Evolutionary conservation across 805 yeast species (phyloP), one percentile per base, ranked within the genome.

Genomic region (Candida railenensis): DNA sequence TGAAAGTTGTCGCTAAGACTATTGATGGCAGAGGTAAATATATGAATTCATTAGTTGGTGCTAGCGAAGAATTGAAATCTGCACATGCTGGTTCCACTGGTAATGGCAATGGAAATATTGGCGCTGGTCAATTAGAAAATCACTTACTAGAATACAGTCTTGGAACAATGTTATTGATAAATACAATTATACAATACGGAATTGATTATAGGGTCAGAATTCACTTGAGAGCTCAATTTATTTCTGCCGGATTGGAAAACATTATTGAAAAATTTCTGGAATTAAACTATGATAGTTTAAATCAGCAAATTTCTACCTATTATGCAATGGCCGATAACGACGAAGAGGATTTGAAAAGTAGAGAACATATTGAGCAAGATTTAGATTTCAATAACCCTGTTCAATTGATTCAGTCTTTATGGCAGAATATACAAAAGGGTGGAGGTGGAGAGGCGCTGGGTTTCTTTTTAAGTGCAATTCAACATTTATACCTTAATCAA

Each of bases 11-110:
- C 2, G 84, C 77, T 43, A 78, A 77, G 42, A 84, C 91, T 0
- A 56, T 89, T 38, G 89, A 83, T 47, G 97, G 97, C 2, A 77
- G 91, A 54, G 98, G 98, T 5, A 85, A 82, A 56, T 71, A 69
- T 51, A 76, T 87, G 77, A 96, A 97, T 9, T 88, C 97, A 0
- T 65, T 85, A 56, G 98, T 92, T 7, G 97, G 97, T 1, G 96
- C 97, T 0, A 84, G 89, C 48, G 94, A 85, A 8, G 97, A 92
- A 53, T 76, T 82, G 45, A 83, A 81, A 48, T 63, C 76, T 11
- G 65, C 66, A 4, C 62, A 61, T 48, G 56, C 65, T 4, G 69
- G 69, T 3, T 42, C 56, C 2, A 16, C 53, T 4, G 69, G 73
- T 2, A 33, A 33, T 33, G 36, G 36, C 7, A 25, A 25, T 25